Percentiles rank a stretch among this genome's conserved stretches.
phyloP scores from a whole-genome alignment of 1,284 basidiomycete species.

The Apiotrichum veenhuisii region DNA sequence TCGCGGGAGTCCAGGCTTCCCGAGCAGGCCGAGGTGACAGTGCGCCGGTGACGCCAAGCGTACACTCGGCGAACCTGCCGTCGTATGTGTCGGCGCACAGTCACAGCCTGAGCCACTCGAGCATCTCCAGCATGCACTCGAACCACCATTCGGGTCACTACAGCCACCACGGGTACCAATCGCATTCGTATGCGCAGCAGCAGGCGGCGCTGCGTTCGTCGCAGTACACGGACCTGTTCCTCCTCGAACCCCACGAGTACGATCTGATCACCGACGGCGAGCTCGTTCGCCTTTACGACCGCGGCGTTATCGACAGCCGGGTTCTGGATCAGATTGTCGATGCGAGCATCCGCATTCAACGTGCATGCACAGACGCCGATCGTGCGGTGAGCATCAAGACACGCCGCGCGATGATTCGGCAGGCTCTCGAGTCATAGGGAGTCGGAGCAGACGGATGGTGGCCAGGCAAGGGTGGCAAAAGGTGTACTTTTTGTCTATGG shows the following conservation, averaged over 20 bases:
- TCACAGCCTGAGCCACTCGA: not conserved
- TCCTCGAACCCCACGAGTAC: conserved; percentile 24
- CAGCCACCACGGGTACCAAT: not conserved
- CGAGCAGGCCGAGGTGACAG: not conserved
- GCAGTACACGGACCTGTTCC: conserved; percentile 22
- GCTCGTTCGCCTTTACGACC: conserved; percentile 21
- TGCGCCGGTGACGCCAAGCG: conserved; percentile 1
- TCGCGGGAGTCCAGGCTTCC: not conserved
- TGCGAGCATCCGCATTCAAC: conserved; percentile 23
- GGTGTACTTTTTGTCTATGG: too few relatives aligned
- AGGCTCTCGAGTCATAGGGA: conserved; percentile 17
- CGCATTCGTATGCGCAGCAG: not conserved
- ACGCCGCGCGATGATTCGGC: conserved; percentile 22
- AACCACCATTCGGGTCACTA: not conserved
- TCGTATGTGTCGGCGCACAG: not conserved
- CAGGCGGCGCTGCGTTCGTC: conserved; percentile 4
- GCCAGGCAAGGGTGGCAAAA: not conserved
- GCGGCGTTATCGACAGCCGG: conserved; percentile 18
- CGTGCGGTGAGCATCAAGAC: conserved; percentile 23
- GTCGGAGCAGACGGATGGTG: not conserved
- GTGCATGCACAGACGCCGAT: conserved; percentile 20
- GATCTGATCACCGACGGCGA: conserved; percentile 22
- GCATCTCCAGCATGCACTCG: not conserved
- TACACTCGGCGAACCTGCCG: not conserved
- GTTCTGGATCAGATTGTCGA: conserved; percentile 22